These are phyloP conservation scores for Trichoderma polysporum DNA, from an alignment of 2,329 filamentous ascomycete species.

Conservation along the genomic window DNA sequence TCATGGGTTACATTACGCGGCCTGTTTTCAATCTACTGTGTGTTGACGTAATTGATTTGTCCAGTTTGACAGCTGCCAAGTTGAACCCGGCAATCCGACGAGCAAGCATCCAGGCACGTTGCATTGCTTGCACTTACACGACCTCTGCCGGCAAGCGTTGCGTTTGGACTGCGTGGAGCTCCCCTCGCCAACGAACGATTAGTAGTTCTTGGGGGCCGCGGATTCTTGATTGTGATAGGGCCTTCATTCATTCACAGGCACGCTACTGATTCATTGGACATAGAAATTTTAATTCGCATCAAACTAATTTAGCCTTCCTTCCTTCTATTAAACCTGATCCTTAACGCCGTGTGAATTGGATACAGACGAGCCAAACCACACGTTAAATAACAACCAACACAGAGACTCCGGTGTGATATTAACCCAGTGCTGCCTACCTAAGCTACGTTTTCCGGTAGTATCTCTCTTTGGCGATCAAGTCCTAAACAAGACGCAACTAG, in stretches of 20 bases:
- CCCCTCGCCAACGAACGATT: neutral
- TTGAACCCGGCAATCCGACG: neutral
- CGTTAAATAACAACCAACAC: neutral
- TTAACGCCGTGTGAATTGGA: too few relatives aligned
- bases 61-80: neutral
- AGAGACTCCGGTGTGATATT: neutral
- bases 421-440: neutral
- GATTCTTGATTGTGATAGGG: neutral
- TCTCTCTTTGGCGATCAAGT: neutral
- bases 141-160: neutral
- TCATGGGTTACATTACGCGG: neutral
- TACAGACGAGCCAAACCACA: too few relatives aligned
- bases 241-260: neutral
- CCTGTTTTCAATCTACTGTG: neutral
- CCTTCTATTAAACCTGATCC: too few relatives aligned
- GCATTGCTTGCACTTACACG: neutral
- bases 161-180: neutral
- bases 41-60: conserved; percentile 6
- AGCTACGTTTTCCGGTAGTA: neutral
- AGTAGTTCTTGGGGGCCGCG: neutral
- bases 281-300: neutral
- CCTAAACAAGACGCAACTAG: neutral
- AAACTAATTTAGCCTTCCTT: neutral
- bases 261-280: neutral
- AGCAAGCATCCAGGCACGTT: neutral